These are phyloP conservation scores for Citrullus colocynthis DNA, from an alignment of 306 rosid genomes.

Conservation along the genomic window DNA sequence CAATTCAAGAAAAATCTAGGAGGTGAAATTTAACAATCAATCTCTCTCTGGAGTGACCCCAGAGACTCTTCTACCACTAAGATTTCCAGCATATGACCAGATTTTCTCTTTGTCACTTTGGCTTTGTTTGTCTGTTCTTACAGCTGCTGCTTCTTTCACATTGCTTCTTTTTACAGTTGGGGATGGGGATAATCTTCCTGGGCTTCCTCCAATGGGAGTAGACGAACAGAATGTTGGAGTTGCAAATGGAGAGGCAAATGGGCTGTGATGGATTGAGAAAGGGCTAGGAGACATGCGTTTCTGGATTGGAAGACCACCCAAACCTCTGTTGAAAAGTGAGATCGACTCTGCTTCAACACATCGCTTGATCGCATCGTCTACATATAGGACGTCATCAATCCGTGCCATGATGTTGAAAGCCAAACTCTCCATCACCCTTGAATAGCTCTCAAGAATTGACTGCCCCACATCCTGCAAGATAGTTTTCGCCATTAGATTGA, in stretches of 20 bases:
- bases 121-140: slow-evolving; percentile 29
- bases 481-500: background rate
- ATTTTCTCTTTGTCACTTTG: slow-evolving; percentile 47
- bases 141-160: slow-evolving; percentile 20
- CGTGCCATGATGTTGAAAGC: slow-evolving; percentile 94
- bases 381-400: slow-evolving; percentile 78
- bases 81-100: slow-evolving; percentile 75
- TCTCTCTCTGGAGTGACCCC: slow-evolving; percentile 78
- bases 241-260: slow-evolving; percentile 72
- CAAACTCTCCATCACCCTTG: slow-evolving; percentile 92
- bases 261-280: slow-evolving; percentile 74
- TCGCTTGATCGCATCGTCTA: slow-evolving; percentile 63
- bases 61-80: slow-evolving; percentile 51
- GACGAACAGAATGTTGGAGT: slow-evolving; percentile 79
- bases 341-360: slow-evolving; percentile 55
- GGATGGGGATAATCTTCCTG: slow-evolving; percentile 35
- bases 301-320: slow-evolving; percentile 72
- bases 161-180: slow-evolving; percentile 23
- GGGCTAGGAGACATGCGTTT: slow-evolving; percentile 87
- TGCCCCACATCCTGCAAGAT: slow-evolving; percentile 87
- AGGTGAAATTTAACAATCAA: slow-evolving; percentile 14
- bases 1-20: slow-evolving; percentile 6
- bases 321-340: slow-evolving; percentile 52
- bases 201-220: slow-evolving; percentile 57
- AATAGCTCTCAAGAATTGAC: slow-evolving; percentile 93